A percentile compares a stretch with the other conserved stretches of the same genome.
phyloP scores from a whole-genome alignment of 306 rosid species.

The Trichosanthes truncata region DNA sequence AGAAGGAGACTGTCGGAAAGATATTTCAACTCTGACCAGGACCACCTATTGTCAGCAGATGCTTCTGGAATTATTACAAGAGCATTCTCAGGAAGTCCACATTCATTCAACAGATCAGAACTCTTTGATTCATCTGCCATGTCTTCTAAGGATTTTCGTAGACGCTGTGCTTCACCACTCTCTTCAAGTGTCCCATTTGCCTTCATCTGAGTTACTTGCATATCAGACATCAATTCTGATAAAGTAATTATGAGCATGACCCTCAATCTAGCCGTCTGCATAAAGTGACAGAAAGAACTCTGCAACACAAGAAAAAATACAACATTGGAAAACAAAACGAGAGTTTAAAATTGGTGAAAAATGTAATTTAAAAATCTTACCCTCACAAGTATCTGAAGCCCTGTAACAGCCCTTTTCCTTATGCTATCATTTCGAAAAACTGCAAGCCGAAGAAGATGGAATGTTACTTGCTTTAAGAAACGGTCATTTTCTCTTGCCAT shows the following conservation, averaged over 20 bases:
- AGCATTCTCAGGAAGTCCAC: slow-evolving; percentile 67
- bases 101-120: slow-evolving; percentile 49
- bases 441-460: slow-evolving; percentile 92
- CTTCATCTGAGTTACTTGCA: slow-evolving; percentile 99
- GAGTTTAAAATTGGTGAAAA: slow-evolving; percentile 1
- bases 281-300: slow-evolving; percentile 86
- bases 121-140: slow-evolving; percentile 72
- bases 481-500: slow-evolving; percentile 99
- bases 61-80: slow-evolving; percentile 60
- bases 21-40: slow-evolving; percentile 87
- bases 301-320: slow-evolving; percentile 29
- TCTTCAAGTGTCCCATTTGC: slow-evolving; percentile 88
- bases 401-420: slow-evolving; percentile 85
- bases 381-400: slow-evolving; percentile 93
- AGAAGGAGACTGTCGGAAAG: slow-evolving; percentile 80
- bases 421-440: slow-evolving; percentile 86
- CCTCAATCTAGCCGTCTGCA: slow-evolving; percentile 93
- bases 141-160: slow-evolving; percentile 73
- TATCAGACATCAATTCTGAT: slow-evolving; percentile 96
- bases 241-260: slow-evolving; percentile 91
- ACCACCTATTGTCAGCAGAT: slow-evolving; percentile 65
- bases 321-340: background rate
- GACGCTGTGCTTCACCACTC: slow-evolving; percentile 94
- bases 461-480: slow-evolving; percentile 92
- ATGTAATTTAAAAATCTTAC: slow-evolving; percentile 33